Percentiles rank a stretch among this genome's conserved stretches.
Evolutionary conservation across 345 rosid genomes (phyloP).

Genomic region (Citrus medica): DNA sequence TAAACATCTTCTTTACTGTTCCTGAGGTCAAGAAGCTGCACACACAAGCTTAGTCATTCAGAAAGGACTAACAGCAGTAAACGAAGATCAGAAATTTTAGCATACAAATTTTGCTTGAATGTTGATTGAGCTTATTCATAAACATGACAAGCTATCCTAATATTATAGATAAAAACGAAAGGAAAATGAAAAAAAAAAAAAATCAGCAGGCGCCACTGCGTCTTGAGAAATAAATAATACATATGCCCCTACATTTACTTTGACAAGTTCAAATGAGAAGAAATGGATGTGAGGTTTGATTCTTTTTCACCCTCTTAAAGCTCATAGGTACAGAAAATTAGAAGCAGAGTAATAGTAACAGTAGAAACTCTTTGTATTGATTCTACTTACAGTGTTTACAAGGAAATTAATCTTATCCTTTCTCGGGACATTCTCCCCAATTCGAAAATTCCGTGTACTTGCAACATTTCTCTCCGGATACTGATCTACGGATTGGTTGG

Average conservation of each 20-base stretch:
- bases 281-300: not conserved
- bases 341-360: not conserved
- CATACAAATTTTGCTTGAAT: no score
- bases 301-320: not conserved
- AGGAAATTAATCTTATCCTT: conserved; percentile 69
- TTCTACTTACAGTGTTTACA: conserved; percentile 64
- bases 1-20: conserved; percentile 83
- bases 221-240: not conserved
- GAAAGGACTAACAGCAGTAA: no score
- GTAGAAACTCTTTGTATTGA: not conserved
- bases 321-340: not conserved
- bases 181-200: no score
- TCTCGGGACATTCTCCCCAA: conserved; percentile 68
- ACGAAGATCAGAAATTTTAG: no score
- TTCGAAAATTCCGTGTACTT: conserved; percentile 29
- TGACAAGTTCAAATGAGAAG: not conserved
- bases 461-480: conserved; percentile 25
- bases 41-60: not conserved
- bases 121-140: no score
- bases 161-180: no score
- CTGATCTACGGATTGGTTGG: conserved; percentile 6
- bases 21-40: conserved; percentile 71
- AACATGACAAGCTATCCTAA: no score
- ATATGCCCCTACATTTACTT: not conserved
- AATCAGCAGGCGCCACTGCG: no score